These are phyloP conservation scores for Vigna trinervia DNA, from an alignment of 306 rosid genomes.

Conservation along the genomic window DNA sequence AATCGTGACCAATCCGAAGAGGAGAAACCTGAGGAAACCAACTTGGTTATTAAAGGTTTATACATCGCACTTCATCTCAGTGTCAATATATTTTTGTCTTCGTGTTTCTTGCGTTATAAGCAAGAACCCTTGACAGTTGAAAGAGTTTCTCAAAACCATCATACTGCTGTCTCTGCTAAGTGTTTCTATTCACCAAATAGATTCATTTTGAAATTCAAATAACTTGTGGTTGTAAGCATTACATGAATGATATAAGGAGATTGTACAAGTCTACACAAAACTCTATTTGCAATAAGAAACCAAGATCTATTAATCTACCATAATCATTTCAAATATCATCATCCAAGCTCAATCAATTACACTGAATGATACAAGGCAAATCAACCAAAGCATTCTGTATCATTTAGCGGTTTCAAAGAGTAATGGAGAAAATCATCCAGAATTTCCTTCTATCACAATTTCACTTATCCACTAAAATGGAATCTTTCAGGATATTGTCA, in stretches of 20 bases:
- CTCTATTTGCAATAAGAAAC: background rate
- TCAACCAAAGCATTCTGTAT: background rate
- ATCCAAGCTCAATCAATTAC: background rate
- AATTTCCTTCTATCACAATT: background rate
- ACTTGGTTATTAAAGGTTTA: constrained; percentile 25
- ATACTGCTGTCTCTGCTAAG: background rate
- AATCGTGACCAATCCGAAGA: constrained; percentile 21
- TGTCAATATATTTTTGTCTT: constrained; percentile 9
- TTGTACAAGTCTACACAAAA: background rate
- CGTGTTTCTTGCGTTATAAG: constrained; percentile 2
- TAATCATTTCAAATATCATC: background rate
- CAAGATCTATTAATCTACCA: background rate
- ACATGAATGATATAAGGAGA: background rate
- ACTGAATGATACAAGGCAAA: background rate
- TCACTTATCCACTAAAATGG: background rate
- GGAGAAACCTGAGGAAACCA: constrained; percentile 30
- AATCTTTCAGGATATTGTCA: background rate
- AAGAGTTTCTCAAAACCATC: background rate
- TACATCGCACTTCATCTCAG: background rate
- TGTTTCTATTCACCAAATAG: background rate
- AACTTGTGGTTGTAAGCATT: background rate
- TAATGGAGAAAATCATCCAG: background rate
- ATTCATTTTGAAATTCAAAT: background rate
- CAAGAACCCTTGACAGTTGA: background rate
- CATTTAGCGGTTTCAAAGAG: background rate